Base-by-base conservation (phyloP, 345 rosid genomes). In the Eucalyptus pauciflora region DNA sequence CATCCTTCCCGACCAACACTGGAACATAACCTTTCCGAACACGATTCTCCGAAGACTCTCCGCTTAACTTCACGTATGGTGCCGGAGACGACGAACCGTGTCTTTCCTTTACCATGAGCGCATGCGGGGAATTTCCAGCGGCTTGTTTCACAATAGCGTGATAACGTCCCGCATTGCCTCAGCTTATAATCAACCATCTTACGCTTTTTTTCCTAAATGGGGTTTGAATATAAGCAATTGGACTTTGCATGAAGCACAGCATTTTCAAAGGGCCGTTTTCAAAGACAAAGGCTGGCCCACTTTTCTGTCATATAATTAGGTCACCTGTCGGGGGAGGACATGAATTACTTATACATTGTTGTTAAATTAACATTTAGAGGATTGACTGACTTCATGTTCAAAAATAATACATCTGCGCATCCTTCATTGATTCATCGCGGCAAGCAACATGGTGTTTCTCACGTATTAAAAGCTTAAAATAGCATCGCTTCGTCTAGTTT, bases 21-120 rank as follows among this genome's bases (percentile, higher is more conserved):
- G 93, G 93, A 24, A 91, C 85, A 41, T 87, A 91, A 10, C 93
- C 93, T 86, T 92, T 92, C 62, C 86, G 88, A 16, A 46, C 86
- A 51, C 90, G 86, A 37, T 62, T 86, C 50, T 41, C 46, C 41
- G 88, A 89, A 24, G 88, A 18, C 31, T 41, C 71, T 62, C 24
- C 8, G 50, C 18, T 29, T 50, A 80, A 25, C 88, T 87, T 92
- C 79, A 46, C 58, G 27, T 86, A 81, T 8, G 88, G 49, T 25
- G 87, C 13, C 37, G 85, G 76, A 54, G 90, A 51, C 9, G 85
- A 87, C 41, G 86, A 62, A 41, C 85, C 15, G 18, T 54, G 58
- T 13, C 54, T 48, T 43, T 86, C 80, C 87, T 85, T 49, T 20
- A 1, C 83, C 90, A 89, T 89, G 89, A 11, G 46, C 8, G 15